phyloP scores from a whole-genome alignment of 352 stramenopile species.

The Phytophthora boehmeriae region DNA sequence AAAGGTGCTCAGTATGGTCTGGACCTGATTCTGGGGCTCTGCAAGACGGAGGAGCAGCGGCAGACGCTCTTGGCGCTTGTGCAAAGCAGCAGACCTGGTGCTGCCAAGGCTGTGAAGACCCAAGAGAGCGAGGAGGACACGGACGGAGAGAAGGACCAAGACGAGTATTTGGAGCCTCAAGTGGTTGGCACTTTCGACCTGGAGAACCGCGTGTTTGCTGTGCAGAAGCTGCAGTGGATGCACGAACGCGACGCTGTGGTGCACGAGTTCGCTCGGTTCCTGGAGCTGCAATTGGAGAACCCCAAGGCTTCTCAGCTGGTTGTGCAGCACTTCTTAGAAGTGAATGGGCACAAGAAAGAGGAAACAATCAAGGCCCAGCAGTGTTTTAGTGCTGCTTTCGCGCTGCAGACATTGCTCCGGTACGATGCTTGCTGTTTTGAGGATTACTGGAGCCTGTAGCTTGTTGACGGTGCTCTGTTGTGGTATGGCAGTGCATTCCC shows the following conservation, averaged over 20 bases:
- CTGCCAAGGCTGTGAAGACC: conserved; percentile 14
- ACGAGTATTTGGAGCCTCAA: conserved; percentile 42
- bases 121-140: conserved; percentile 54
- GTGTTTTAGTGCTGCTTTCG: conserved; percentile 81
- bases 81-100: conserved; percentile 42
- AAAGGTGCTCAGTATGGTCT: conserved; percentile 64
- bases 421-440: conserved; percentile 15
- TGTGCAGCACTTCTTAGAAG: conserved; percentile 58
- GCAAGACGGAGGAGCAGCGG: conserved; percentile 66
- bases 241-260: conserved; percentile 59
- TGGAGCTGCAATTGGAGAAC: conserved; percentile 74
- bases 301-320: conserved; percentile 44
- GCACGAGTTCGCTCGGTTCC: conserved; percentile 75
- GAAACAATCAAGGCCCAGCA: conserved; percentile 56
- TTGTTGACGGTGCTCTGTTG: conserved; percentile 11
- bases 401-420: conserved; percentile 75
- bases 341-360: conserved; percentile 56
- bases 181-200: conserved; percentile 66
- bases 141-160: conserved; percentile 34
- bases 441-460: background rate
- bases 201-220: conserved; percentile 57
- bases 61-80: conserved; percentile 53
- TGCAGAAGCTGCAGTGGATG: conserved; percentile 76
- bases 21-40: conserved; percentile 68
- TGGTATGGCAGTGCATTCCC: conserved; percentile 57